These are phyloP conservation scores for Sphenostylis stenocarpa DNA, from an alignment of 306 rosid species.

Conservation along the genomic window DNA sequence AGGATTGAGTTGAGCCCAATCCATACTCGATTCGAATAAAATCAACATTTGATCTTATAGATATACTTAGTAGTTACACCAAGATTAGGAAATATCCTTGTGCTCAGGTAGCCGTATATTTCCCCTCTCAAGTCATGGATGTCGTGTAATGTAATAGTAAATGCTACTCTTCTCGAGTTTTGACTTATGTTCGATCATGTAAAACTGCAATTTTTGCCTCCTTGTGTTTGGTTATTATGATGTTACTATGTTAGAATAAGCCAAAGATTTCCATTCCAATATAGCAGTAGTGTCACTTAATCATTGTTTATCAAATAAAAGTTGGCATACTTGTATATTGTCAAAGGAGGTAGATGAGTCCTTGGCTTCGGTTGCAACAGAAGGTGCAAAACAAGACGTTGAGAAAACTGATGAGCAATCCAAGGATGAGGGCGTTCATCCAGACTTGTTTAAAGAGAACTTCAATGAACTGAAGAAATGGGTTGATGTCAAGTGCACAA, in stretches of 20 bases:
- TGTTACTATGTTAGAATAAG: not conserved
- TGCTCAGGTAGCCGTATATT: not conserved
- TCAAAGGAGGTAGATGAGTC: constrained; percentile 48
- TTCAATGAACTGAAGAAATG: constrained; percentile 81
- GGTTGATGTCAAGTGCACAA: constrained; percentile 78
- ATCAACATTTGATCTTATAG: not conserved
- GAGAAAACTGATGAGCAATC: constrained; percentile 43
- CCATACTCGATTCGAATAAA: not conserved
- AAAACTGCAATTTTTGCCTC: constrained; percentile 4
- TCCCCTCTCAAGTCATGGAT: not conserved
- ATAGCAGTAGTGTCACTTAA: constrained; percentile 9
- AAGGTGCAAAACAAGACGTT: constrained; percentile 43
- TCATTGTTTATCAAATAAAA: constrained; percentile 29
- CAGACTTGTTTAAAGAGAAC: constrained; percentile 73
- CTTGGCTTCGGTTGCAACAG: constrained; percentile 32
- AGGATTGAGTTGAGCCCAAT: not conserved
- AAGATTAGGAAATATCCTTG: constrained; percentile 24
- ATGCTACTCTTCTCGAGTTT: not conserved
- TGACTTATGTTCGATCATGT: constrained; percentile 1
- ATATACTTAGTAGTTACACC: not conserved
- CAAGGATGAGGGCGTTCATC: constrained; percentile 32
- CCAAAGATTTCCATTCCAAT: not conserved
- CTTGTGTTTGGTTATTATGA: constrained; percentile 4
- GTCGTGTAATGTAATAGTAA: not conserved
- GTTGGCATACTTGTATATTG: constrained; percentile 34